Evolutionary conservation across 78 protist species (phyloP), one percentile per base, ranked within the genome.

Genomic region (Pigoraptor vietnamica): DNA sequence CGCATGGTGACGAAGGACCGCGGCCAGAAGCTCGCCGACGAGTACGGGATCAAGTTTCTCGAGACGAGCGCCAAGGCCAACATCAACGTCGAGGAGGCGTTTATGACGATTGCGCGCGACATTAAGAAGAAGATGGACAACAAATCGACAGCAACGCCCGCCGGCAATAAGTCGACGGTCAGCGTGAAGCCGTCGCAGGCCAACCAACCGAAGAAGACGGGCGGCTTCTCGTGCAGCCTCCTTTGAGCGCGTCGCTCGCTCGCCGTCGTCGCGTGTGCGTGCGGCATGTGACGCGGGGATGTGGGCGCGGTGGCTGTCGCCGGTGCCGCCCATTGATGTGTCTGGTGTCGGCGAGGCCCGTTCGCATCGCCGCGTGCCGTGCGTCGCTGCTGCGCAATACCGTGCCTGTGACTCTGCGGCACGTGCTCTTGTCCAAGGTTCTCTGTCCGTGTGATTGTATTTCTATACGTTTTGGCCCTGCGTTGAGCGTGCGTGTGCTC

Each of bases 21-120:
- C 81, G 67, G 91, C 35, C 81, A 89, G 34, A 34, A 89, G 40
- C 92, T 97, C 0, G 98, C 98, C 32, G 87, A 67, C 24, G 96
- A 97, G 93, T 93, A 92, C 89, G 88, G 91, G 1, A 84, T 96
- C 38, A 34, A 1, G 21, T 91, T 93, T 67, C 37, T 91, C 56
- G 97, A 95, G 97, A 93, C 55, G 89, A 90, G 36, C 24, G 89
- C 89, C 0, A 84, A 84, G 84, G 38, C 55, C 23, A 88, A 94
- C 55, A 91, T 93, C 35, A 95, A 95, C 81, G 95, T 96, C 33
- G 94, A 88, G 83, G 90, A 91, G 89, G 97, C 97, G 32, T 95
- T 95, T 89, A 38, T 84, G 40, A 23, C 37, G 40, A 40, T 56
- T 32, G 93, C 95, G 10, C 40, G 79, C 35, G 87, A 38, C 83